Percentiles rank a stretch among this genome's conserved stretches.
These are phyloP conservation scores for Wickerhamiella domercqiae DNA, from an alignment of 805 yeast genomes.

Conservation along the genomic window DNA sequence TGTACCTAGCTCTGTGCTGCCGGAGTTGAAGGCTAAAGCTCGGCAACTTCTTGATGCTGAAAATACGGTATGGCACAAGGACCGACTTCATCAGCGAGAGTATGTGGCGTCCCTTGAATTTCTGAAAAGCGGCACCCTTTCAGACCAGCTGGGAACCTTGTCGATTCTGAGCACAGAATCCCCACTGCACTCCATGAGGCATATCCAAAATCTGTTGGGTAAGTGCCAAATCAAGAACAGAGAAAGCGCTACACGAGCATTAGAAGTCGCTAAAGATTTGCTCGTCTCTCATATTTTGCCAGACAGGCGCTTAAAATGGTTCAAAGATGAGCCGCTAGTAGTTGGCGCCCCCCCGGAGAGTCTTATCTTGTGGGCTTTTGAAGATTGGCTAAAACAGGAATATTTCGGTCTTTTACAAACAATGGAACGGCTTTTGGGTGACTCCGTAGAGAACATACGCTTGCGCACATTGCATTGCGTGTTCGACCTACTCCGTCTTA, in stretches of 20 bases:
- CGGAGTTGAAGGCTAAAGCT: constrained; percentile 50
- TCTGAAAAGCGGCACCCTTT: constrained; percentile 79
- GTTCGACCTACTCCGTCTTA: constrained; percentile 62
- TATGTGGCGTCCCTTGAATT: constrained; percentile 61
- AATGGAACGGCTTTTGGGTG: constrained; percentile 72
- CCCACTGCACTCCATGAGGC: constrained; percentile 75
- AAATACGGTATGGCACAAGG: constrained; percentile 54
- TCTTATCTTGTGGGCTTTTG: constrained; percentile 67
- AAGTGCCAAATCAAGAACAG: constrained; percentile 85
- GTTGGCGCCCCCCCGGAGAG: constrained; percentile 35
- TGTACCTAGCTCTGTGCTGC: constrained; percentile 32
- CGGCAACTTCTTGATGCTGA: constrained; percentile 51
- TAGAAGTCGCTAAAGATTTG: constrained; percentile 80
- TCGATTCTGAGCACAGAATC: constrained; percentile 90
- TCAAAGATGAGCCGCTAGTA: constrained; percentile 56
- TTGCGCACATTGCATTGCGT: constrained; percentile 60
- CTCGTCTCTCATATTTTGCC: constrained; percentile 68
- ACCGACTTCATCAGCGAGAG: constrained; percentile 64
- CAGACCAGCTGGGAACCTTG: constrained; percentile 88
- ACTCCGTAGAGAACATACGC: constrained; percentile 78
- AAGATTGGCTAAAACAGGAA: constrained; percentile 67
- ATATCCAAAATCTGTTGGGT: constrained; percentile 59
- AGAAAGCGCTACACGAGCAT: constrained; percentile 81
- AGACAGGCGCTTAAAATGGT: constrained; percentile 63
- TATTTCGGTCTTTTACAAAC: constrained; percentile 64